These are phyloP conservation scores for Nymphaea thermarum DNA, from an alignment of 164 flowering plant genomes.

Conservation along the genomic window DNA sequence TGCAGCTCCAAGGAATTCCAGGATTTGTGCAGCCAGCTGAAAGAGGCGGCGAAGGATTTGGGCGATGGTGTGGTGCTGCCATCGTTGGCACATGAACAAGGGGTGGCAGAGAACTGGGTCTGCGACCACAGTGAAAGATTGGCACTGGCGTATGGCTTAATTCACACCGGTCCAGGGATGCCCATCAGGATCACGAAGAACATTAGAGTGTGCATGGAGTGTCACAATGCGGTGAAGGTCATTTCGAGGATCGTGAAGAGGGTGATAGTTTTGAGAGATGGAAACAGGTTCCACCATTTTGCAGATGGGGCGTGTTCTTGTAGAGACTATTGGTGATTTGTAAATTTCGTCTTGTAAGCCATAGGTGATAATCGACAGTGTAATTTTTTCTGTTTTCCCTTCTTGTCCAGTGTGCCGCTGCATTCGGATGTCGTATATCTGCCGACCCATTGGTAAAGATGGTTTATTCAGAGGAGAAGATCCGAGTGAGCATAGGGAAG, in stretches of 20 bases:
- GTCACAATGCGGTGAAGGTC: conserved; percentile 2
- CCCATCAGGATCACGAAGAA: conserved; percentile 7
- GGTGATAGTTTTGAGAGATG: conserved; percentile 4
- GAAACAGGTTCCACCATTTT: conserved; percentile 2
- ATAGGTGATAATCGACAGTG: not conserved
- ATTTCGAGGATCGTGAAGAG: conserved; percentile 3
- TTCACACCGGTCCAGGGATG: conserved; percentile 1
- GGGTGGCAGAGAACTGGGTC: conserved; percentile 1
- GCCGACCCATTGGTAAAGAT: not conserved
- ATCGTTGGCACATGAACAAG: not conserved
- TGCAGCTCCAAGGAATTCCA: not conserved
- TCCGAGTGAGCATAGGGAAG: not conserved
- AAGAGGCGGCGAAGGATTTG: not conserved
- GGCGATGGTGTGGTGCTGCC: conserved; percentile 2
- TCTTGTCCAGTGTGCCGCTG: not conserved
- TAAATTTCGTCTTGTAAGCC: not conserved
- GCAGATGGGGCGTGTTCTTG: conserved; percentile 3
- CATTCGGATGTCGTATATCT: not conserved
- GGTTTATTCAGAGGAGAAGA: not conserved
- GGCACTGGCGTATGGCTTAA: conserved; percentile 2
- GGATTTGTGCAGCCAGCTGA: not conserved
- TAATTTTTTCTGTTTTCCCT: not conserved
- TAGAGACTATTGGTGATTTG: conserved; percentile 3
- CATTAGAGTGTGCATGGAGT: conserved; percentile 3
- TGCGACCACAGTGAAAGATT: conserved; percentile 6